Conservation (phyloP, 371 early-diverging fungal species). For the Mucor lusitanicus region DNA sequence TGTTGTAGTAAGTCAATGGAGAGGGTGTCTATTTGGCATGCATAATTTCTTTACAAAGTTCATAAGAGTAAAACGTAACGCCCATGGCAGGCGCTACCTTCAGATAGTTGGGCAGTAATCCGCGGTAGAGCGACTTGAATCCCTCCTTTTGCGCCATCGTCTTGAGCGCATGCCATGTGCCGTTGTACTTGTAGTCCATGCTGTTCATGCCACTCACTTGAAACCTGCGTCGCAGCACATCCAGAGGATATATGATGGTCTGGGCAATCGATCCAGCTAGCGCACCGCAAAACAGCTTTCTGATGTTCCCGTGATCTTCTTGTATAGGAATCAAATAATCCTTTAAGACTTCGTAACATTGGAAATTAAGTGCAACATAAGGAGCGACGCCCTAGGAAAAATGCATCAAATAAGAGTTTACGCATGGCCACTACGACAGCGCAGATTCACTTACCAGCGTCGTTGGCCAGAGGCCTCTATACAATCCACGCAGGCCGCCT, state of each 20-base stretch:
- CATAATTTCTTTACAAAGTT: slow-evolving; percentile 66
- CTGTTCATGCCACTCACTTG: slow-evolving; percentile 84
- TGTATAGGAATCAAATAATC: slow-evolving; percentile 69
- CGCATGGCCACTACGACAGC: neutral
- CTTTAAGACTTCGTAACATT: slow-evolving; percentile 81
- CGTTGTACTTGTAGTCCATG: slow-evolving; percentile 71
- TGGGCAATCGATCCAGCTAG: slow-evolving; percentile 90
- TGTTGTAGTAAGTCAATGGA: neutral
- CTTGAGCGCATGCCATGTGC: slow-evolving; percentile 73
- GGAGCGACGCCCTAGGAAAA: slow-evolving; percentile 75
- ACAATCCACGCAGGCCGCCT: slow-evolving; percentile 82
- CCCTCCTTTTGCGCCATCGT: slow-evolving; percentile 80
- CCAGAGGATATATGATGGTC: slow-evolving; percentile 88
- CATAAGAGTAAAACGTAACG: slow-evolving; percentile 85
- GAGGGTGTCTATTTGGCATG: slow-evolving; percentile 13
- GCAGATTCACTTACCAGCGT: slow-evolving; percentile 55
- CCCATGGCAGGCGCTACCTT: slow-evolving; percentile 87
- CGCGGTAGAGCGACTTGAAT: slow-evolving; percentile 53
- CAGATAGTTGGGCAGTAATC: slow-evolving; percentile 81
- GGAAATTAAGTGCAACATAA: slow-evolving; percentile 86
- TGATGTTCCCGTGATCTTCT: slow-evolving; percentile 60
- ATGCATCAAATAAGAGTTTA: neutral
- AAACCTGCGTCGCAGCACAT: slow-evolving; percentile 81
- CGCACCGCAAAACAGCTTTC: slow-evolving; percentile 85
- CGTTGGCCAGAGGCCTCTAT: slow-evolving; percentile 83